Percentiles rank a stretch among this genome's conserved stretches.
These are phyloP conservation scores for Scalesia atractyloides DNA, from an alignment of 129 eudicot genomes.

Conservation along the genomic window DNA sequence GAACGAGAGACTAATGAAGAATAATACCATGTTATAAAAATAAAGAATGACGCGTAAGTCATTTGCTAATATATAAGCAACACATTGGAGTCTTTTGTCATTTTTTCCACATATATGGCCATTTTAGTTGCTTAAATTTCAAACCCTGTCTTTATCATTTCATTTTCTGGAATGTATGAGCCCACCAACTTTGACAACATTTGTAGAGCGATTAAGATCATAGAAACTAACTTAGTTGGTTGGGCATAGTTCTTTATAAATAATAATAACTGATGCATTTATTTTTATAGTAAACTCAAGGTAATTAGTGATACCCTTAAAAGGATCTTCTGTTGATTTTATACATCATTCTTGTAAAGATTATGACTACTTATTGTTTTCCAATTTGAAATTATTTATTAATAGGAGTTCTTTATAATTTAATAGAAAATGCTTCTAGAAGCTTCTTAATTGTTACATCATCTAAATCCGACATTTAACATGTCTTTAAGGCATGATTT, in stretches of 20 bases:
- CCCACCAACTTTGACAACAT: constrained; percentile 14
- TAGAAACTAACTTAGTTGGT: neutral
- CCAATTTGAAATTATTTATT: too few species aligned
- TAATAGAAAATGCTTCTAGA: too few species aligned
- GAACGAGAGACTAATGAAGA: neutral
- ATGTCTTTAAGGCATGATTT: neutral
- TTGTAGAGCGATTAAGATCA: neutral
- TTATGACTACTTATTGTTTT: too few species aligned
- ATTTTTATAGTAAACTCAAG: neutral
- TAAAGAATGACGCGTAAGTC: neutral
- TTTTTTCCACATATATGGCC: constrained; percentile 10
- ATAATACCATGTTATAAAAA: neutral
- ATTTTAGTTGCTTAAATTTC: constrained; percentile 11
- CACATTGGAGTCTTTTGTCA: neutral
- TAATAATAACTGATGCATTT: neutral
- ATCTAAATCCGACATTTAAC: neutral
- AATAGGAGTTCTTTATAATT: too few species aligned
- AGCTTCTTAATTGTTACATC: too few species aligned
- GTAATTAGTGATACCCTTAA: neutral
- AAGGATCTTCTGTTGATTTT: neutral
- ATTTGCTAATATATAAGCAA: neutral
- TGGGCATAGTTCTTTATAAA: too few species aligned
- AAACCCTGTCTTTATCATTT: constrained; percentile 23
- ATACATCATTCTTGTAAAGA: neutral
- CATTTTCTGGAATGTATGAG: constrained; percentile 11